These are phyloP conservation scores for Sindora glabra DNA, from an alignment of 306 rosid genomes.

Conservation along the genomic window DNA sequence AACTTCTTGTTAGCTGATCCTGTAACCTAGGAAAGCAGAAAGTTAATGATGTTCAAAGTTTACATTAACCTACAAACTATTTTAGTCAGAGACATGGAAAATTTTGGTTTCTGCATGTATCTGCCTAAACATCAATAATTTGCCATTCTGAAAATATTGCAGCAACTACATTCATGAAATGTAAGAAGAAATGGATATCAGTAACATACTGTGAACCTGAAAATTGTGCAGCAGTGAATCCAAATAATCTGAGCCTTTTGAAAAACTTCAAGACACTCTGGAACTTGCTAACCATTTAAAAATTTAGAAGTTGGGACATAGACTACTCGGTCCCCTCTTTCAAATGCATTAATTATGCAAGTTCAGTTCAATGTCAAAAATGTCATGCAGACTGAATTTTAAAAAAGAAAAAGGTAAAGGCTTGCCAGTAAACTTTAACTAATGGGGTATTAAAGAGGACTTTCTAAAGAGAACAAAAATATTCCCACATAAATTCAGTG, in stretches of 20 bases:
- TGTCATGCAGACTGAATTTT: constrained; percentile 20
- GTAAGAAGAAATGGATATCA: not conserved
- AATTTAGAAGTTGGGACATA: constrained; percentile 18
- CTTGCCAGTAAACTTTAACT: constrained; percentile 30
- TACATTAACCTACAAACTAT: not conserved
- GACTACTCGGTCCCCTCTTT: constrained; percentile 14
- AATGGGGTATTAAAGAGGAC: constrained; percentile 24
- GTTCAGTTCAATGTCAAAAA: constrained; percentile 20
- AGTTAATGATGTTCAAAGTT: not conserved
- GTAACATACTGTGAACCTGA: not conserved
- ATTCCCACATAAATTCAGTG: constrained; percentile 10
- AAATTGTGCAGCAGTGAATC: not conserved
- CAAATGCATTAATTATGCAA: constrained; percentile 22
- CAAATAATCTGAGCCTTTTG: not conserved
- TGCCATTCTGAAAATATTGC: not conserved
- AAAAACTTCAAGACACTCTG: not conserved
- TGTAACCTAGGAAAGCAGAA: constrained; percentile 13
- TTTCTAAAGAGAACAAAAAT: constrained; percentile 23
- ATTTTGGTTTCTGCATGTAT: not conserved
- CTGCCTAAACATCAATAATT: not conserved
- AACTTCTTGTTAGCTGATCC: constrained; percentile 18
- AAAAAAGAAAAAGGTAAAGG: constrained; percentile 31
- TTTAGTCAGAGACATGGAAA: not conserved
- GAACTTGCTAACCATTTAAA: constrained; percentile 26
- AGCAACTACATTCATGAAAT: not conserved